phyloP scores from a whole-genome alignment of 805 yeast species.

The Candida chilensis region DNA sequence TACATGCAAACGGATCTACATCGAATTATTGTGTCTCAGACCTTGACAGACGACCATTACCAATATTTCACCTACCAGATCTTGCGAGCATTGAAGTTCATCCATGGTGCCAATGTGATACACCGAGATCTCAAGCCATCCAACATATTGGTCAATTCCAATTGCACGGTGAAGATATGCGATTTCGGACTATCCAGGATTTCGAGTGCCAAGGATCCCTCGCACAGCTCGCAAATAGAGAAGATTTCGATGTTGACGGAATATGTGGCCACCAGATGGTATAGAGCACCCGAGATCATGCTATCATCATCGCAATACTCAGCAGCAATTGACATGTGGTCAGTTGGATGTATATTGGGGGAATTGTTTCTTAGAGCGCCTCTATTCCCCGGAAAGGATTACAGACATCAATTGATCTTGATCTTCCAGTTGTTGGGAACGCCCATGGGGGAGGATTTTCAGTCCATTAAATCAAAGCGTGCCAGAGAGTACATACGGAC shows the following conservation, averaged over 20 bases:
- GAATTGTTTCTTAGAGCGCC: slow-evolving; percentile 85
- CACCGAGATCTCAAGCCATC: slow-evolving; percentile 92
- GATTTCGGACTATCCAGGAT: slow-evolving; percentile 93
- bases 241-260: slow-evolving; percentile 86
- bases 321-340: slow-evolving; percentile 94
- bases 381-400: slow-evolving; percentile 89
- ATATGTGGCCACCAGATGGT: slow-evolving; percentile 97
- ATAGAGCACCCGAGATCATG: slow-evolving; percentile 97
- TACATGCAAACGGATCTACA: slow-evolving; percentile 85
- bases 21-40: slow-evolving; percentile 74
- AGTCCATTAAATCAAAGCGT: slow-evolving; percentile 64
- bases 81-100: slow-evolving; percentile 77
- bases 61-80: slow-evolving; percentile 93
- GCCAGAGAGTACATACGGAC: slow-evolving; percentile 85
- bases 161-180: slow-evolving; percentile 89
- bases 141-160: slow-evolving; percentile 76
- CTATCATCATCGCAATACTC: slow-evolving; percentile 88
- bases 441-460: slow-evolving; percentile 72
- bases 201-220: no score
- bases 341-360: slow-evolving; percentile 92
- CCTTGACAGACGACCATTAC: slow-evolving; percentile 82
- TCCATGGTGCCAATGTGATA: slow-evolving; percentile 90
- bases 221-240: slow-evolving; percentile 53
- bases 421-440: slow-evolving; percentile 85
- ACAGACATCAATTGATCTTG: slow-evolving; percentile 80